These are phyloP conservation scores for Magnolia sinica DNA, from an alignment of 164 flowering plant genomes.

Conservation along the genomic window DNA sequence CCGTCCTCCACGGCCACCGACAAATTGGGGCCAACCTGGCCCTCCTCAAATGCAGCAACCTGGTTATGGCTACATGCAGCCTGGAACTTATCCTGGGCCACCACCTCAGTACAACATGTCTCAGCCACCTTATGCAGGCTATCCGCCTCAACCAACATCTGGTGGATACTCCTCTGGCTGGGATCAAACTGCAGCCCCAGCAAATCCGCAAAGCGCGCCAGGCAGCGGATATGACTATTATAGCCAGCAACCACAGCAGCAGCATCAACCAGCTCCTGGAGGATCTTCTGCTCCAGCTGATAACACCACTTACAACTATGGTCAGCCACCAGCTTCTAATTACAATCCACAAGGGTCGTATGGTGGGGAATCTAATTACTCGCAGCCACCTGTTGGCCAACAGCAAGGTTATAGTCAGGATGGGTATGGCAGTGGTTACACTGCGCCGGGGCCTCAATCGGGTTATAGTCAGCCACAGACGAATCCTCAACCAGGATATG, in stretches of 20 bases:
- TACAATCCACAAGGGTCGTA: slow-evolving; percentile 43
- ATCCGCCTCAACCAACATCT: slow-evolving; percentile 65
- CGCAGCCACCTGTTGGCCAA: slow-evolving; percentile 30
- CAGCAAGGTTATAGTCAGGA: slow-evolving; percentile 72
- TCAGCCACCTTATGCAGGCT: slow-evolving; percentile 69
- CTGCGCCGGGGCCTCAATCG: slow-evolving; percentile 45
- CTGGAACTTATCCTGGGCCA: slow-evolving; percentile 71
- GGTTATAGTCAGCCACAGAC: slow-evolving; percentile 62
- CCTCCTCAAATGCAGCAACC: slow-evolving; percentile 62
- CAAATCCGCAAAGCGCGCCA: slow-evolving; percentile 53
- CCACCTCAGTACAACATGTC: slow-evolving; percentile 68
- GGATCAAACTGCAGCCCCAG: slow-evolving; percentile 67
- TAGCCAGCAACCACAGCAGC: slow-evolving; percentile 47
- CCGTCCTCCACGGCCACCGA: slow-evolving; percentile 60
- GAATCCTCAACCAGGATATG: slow-evolving; percentile 42
- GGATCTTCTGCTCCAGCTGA: slow-evolving; percentile 52
- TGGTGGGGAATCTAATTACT: slow-evolving; percentile 26
- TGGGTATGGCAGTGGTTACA: slow-evolving; percentile 69
- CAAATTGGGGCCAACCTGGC: slow-evolving; percentile 69
- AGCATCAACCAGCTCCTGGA: slow-evolving; percentile 46
- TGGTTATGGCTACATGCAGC: slow-evolving; percentile 81
- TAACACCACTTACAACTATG: slow-evolving; percentile 56
- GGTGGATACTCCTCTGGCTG: slow-evolving; percentile 68
- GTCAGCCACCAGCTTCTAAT: slow-evolving; percentile 48
- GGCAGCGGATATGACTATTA: slow-evolving; percentile 81